Base-by-base conservation (phyloP, 2,329 filamentous ascomycete genomes). In the Neoascochyta sp. region DNA sequence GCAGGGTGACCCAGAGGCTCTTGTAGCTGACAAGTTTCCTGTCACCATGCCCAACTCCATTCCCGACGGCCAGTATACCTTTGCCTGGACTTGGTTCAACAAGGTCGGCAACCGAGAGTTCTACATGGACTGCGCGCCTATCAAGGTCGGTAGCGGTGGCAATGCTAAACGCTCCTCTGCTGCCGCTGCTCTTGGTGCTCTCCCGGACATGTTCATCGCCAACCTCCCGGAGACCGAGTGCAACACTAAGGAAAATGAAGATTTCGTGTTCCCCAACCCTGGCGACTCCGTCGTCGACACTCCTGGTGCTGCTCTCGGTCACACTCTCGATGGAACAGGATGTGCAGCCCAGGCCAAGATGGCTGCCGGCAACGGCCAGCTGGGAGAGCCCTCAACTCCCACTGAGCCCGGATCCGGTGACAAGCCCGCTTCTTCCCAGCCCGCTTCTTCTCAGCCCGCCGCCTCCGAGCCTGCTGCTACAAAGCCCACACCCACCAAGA, bases 21-120 rank as follows among this genome's bases (percentile, higher is more conserved):
- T n/a, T n/a, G n/a, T n/a, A n/a, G 93, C 64, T 42, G 45, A 43
- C 3, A 80, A 14, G 9, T 90, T 89, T 61, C 68, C 76, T 15
- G 93, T 83, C 63, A 76, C 67, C 0, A 79, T 95, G 11, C 90
- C 89, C 0, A 56, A 72, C 0, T 74, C 78, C 9, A 73, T 95
- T 16, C 77, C 81, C 2, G 65, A 79, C 1, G 92, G 90, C 1
- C 73, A 83, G 12, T 90, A 86, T 27, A 84, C 81, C 0, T 70
- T 96, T 4, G 86, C 86, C 0, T 96, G 89, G 88, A 87, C 87
- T 1, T 96, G 92, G 92, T 79, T 94, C 65, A 96, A 96, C 65
- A 83, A 83, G 37, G 55, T 94, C 7, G 92, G 92, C 3, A 95
- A 95, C 68, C 81, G 89, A 1, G 92, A 96, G 60, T 87, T 95